Conservation (phyloP, 805 yeast species). For the Suhomyces kilbournensis region DNA sequence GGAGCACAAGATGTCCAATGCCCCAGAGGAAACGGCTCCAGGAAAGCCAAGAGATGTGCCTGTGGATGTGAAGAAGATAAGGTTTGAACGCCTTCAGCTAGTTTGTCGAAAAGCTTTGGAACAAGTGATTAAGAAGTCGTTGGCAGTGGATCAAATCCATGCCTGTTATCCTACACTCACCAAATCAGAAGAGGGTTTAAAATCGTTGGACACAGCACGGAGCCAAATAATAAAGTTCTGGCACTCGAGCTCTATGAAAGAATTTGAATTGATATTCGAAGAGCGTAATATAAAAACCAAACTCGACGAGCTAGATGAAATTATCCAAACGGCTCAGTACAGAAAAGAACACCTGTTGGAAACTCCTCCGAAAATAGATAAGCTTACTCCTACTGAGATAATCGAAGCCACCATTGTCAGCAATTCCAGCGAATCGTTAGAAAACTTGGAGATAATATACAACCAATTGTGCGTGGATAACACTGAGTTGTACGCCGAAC, state of each 20-base stretch:
- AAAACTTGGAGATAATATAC: conserved; percentile 31
- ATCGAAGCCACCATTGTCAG: conserved; percentile 28
- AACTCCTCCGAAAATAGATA: conserved; percentile 20
- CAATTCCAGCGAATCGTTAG: conserved; percentile 20
- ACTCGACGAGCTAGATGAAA: conserved; percentile 47
- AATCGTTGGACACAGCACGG: conserved; percentile 46
- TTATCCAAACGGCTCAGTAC: conserved; percentile 41
- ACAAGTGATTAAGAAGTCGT: conserved; percentile 47
- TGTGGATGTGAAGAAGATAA: conserved; percentile 23
- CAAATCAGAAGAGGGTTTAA: conserved; percentile 42
- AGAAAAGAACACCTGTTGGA: conserved; percentile 15
- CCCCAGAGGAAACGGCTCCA: neutral
- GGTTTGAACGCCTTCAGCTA: conserved; percentile 48
- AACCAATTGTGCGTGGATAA: conserved; percentile 38
- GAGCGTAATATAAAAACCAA: conserved; percentile 46
- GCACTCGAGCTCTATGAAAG: conserved; percentile 46
- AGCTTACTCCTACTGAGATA: conserved; percentile 28
- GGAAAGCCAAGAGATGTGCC: neutral
- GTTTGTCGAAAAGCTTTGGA: conserved; percentile 54
- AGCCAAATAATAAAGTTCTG: conserved; percentile 53
- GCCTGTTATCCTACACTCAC: conserved; percentile 56
- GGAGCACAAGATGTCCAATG: neutral
- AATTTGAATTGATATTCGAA: conserved; percentile 51
- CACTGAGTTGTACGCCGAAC: conserved; percentile 21
- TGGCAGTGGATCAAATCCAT: conserved; percentile 48